phyloP scores from a whole-genome alignment of 768 basidiomycete species.

The Tephrocybe sp. region DNA sequence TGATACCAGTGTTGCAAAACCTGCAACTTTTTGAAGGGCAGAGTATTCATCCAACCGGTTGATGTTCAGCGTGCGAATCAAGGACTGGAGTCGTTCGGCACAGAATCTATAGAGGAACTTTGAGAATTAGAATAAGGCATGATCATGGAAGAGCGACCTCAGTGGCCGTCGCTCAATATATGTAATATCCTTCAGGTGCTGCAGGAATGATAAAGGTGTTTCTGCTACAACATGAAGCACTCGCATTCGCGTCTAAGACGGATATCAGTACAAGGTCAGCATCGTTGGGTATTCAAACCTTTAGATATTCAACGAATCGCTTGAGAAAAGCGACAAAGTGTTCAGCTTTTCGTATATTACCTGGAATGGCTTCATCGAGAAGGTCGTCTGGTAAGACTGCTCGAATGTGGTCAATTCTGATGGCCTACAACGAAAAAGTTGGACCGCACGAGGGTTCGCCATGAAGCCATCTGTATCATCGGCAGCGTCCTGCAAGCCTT shows the following conservation, averaged over 20 bases:
- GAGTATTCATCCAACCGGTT: slow-evolving; percentile 88
- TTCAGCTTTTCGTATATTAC: slow-evolving; percentile 97
- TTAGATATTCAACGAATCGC: slow-evolving; percentile 97
- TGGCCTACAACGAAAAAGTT: background rate
- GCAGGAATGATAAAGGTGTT: slow-evolving; percentile 93
- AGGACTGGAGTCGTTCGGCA: slow-evolving; percentile 90
- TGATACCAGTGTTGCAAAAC: slow-evolving; percentile 93
- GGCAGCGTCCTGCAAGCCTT: slow-evolving; percentile 80
- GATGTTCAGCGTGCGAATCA: slow-evolving; percentile 89
- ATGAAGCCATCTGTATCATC: slow-evolving; percentile 83
- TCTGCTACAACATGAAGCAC: slow-evolving; percentile 99
- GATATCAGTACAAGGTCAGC: background rate
- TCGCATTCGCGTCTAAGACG: slow-evolving; percentile 87
- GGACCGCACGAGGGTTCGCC: slow-evolving; percentile 74
- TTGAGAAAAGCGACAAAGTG: slow-evolving; percentile 99
- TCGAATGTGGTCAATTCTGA: slow-evolving; percentile 4
- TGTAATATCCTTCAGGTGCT: slow-evolving; percentile 98
- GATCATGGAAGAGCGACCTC: slow-evolving; percentile 48
- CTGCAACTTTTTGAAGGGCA: slow-evolving; percentile 91
- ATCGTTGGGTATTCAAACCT: slow-evolving; percentile 46
- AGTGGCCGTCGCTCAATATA: slow-evolving; percentile 94
- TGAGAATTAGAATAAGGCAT: slow-evolving; percentile 4
- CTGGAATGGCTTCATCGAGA: slow-evolving; percentile 92
- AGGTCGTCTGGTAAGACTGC: slow-evolving; percentile 91
- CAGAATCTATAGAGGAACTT: slow-evolving; percentile 66